Evolutionary conservation across 495 filamentous ascomycete species (phyloP), one percentile per base, ranked within the genome.

Genomic region (Penicillium cataractarum): DNA sequence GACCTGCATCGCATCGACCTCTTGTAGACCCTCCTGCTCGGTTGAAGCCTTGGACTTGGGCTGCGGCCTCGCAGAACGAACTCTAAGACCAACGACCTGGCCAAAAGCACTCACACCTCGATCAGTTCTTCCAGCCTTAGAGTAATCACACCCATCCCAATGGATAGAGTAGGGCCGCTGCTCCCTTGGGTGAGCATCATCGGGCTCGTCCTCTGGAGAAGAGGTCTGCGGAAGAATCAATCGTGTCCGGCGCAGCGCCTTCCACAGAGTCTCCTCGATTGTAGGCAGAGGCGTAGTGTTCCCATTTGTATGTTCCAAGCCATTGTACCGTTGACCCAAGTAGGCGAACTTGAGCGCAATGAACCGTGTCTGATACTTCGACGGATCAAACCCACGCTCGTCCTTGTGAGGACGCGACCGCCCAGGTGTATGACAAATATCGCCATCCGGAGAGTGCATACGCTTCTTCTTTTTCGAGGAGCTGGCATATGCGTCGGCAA

Each of bases 271-370:
- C 71, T 96, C 93, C 76, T 99, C 95, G 61, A 99, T 87, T 0
- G 92, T 92, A 46, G 93, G 89, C 37, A 89, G 66, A 0, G 86
- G 87, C 15, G 88, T 90, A 0, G 65, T 73, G 60, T 87, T 89
- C 54, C 84, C 84, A 42, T 80, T 77, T 64, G 91, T 87, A 76
- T 91, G 87, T 78, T 98, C 95, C 63, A 93, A 92, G 3, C 95
- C 96, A 76, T 93, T 92, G 72, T 97, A 99, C 57, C 83, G 81
- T 66, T 91, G 90, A 35, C 95, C 95, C 19, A 98, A 80, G 77
- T 99, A 99, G 48, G 95, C 92, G 42, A 98, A 87, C 70, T 97
- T 98, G 27, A 99, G 81, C 21, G 96, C 95, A 44, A 99, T 89
- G 56, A 87, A 83, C 22, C 96, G 86, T 22, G 92, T 97, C 33